phyloP scores from a whole-genome alignment of 179 eudicot species.

The Drosera spatulata region DNA sequence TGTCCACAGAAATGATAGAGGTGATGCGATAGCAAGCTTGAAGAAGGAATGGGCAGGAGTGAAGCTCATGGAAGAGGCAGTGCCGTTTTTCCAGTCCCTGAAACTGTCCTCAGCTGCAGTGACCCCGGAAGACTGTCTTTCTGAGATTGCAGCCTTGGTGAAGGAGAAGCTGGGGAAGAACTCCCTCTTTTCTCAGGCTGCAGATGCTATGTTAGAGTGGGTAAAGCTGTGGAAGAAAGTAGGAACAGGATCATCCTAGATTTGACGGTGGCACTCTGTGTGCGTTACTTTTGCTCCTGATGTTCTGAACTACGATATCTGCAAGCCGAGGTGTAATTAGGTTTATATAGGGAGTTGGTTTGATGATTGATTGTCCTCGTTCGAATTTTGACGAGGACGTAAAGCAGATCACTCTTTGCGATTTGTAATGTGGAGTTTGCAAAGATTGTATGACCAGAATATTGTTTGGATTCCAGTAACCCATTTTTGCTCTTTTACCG shows the following conservation, averaged over 20 bases:
- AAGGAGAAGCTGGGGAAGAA: conserved; percentile 53
- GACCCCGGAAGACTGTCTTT: conserved; percentile 60
- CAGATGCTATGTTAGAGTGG: conserved; percentile 76
- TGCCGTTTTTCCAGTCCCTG: conserved; percentile 69
- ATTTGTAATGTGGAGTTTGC: no score
- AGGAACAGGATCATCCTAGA: conserved; percentile 7
- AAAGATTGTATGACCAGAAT: no score
- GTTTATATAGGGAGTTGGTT: no score
- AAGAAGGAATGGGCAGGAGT: conserved; percentile 98
- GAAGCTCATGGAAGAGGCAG: conserved; percentile 87
- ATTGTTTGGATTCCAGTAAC: no score
- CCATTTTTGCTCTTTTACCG: no score
- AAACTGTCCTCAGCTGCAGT: conserved; percentile 46
- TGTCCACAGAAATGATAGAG: conserved; percentile 85
- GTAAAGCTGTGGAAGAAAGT: conserved; percentile 67
- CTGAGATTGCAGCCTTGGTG: conserved; percentile 61
- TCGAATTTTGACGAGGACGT: no score
- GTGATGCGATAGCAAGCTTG: conserved; percentile 71
- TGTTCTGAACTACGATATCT: no score
- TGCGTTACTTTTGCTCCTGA: no score
- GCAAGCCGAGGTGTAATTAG: no score
- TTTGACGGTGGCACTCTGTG: no score
- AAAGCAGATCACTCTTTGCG: no score
- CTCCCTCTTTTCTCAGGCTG: conserved; percentile 49
- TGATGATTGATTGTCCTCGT: no score